Base-by-base conservation (phyloP, 129 eudicot species). In the Arctium lappa region DNA sequence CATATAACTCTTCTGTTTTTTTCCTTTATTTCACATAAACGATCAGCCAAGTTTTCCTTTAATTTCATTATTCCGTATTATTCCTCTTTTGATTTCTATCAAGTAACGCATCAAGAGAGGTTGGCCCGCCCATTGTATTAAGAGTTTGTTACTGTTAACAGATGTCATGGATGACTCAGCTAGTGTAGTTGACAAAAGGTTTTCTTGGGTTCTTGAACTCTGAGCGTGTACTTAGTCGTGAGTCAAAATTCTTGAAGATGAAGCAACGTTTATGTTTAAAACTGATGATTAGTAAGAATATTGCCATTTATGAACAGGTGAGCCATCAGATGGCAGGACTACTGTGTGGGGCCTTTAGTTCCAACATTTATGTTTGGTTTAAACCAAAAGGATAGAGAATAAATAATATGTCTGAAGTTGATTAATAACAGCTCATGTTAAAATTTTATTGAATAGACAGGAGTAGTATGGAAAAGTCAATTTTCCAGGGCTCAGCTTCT, bases 331-430 rank as follows among this genome's bases (percentile, higher is more conserved):
- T 44, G 68, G 33, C 76, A 80, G n/a, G 68, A 69, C 48, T 79
- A 69, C 33, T 31, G 34, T 42, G 66, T 33, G 30, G 72, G 81
- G 0, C 38, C 13, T 72, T 37, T 4, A 2, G 29, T 60, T 60
- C 68, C 68, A 60, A n/a, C 16, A 38, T 77, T 38, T 66, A 78
- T 39, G 29, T 78, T 78, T 66, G 63, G 82, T 65, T 65, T 78
- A 5, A 65, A 40, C 40, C 74, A 38, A 22, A 79, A n/a, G 63
- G 66, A 79, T 29, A 8, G 31, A 30, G 32, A 68, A 69, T 33
- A 13, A 70, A 42, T 40, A 15, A 79, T 8, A 70, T 44, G 71
- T 46, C 33, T 46, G 15, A 79, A 69, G 69, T 80, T 40, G 50
- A 42, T 60, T 60, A 5, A 16, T 4, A 60, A 4, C 29, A 4